Evolutionary conservation across 352 stramenopile genomes (phyloP), one percentile per base, ranked within the genome.

Genomic region (Globisporangium okanoganense): DNA sequence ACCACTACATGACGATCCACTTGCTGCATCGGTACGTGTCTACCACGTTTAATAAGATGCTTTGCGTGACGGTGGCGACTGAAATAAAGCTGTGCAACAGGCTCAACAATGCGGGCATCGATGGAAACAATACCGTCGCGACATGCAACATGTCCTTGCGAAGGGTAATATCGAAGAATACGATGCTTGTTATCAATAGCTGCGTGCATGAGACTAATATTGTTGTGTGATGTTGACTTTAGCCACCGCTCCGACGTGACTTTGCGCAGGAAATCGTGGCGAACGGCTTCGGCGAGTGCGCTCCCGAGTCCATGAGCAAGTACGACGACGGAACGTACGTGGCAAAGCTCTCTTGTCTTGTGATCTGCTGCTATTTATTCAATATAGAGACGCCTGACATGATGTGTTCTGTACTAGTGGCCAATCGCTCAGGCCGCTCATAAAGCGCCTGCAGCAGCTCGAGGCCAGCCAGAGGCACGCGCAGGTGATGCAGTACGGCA

Each of bases 401-500:
- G 27, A 5, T 36, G 25, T 35, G 31, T 27, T 29, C 20, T 45
- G 13, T 49, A 2, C 4, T 45, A 65, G 50, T 13, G 40, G 31
- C 0, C 38, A 47, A 22, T 51, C 61, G 5, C 24, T 66, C n/a
- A 36, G 16, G 22, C 72, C 66, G 6, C 69, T 92, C 2, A 33
- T 66, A 6, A 64, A 82, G 51, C 68, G 75, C 12, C 62, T 90
- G 9, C 65, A 78, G 31, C 76, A 79, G 27, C 67, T 94, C 0
- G 66, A 88, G 24, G 53, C 72, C 6, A 71, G 72, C 29, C 75
- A 94, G 41, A 82, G 82, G 57, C 68, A 83, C 35, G 85, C 85
- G 18, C 80, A 92, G 67, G 71, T 74, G 6, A 94, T 94, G 85
- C 82, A 86, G 52, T 92, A 87, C 33, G 85, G 85, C 8, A 82